Percentiles rank a stretch among this genome's conserved stretches.
Conservation (phyloP, 2,329 filamentous ascomycete species). For the Xylariales sp. region DNA sequence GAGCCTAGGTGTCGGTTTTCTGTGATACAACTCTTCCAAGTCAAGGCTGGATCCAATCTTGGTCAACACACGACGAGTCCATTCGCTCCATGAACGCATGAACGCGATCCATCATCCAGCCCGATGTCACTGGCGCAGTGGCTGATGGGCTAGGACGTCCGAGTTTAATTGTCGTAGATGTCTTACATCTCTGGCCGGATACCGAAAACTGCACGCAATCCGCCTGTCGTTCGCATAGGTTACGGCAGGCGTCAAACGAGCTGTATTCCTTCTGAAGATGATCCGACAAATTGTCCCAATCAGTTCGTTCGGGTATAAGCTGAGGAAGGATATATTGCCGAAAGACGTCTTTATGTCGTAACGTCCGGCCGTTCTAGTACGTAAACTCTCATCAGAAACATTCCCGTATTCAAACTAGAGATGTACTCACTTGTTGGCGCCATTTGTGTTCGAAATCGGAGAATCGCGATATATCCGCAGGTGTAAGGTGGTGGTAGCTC, state of each 20-base stretch:
- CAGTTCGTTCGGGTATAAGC: conserved; percentile 16
- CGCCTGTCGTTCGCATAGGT: conserved; percentile 18
- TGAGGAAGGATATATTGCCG: conserved; percentile 21
- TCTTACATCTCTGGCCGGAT: conserved; percentile 22
- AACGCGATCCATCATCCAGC: conserved; percentile 27
- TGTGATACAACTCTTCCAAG: no score
- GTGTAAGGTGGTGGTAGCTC: conserved; percentile 43
- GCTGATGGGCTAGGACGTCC: conserved; percentile 17
- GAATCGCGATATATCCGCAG: conserved; percentile 35
- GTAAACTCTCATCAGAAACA: not conserved
- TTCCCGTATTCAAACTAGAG: not conserved
- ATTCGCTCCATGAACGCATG: conserved; percentile 21
- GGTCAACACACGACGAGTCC: conserved; percentile 14
- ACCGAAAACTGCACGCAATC: conserved; percentile 28
- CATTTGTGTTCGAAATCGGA: conserved; percentile 39
- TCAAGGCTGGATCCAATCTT: conserved; percentile 7
- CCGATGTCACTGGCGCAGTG: conserved; percentile 18
- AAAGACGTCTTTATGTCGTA: conserved; percentile 27
- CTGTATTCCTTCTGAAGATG: conserved; percentile 14
- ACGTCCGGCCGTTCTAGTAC: conserved; percentile 18
- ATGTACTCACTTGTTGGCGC: conserved; percentile 22
- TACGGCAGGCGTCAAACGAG: conserved; percentile 22
- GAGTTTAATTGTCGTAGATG: conserved; percentile 19
- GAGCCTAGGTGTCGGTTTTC: no score
- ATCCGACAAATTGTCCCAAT: conserved; percentile 29